Conservation (phyloP, 768 basidiomycete species). For the Phylloporus sp. region DNA sequence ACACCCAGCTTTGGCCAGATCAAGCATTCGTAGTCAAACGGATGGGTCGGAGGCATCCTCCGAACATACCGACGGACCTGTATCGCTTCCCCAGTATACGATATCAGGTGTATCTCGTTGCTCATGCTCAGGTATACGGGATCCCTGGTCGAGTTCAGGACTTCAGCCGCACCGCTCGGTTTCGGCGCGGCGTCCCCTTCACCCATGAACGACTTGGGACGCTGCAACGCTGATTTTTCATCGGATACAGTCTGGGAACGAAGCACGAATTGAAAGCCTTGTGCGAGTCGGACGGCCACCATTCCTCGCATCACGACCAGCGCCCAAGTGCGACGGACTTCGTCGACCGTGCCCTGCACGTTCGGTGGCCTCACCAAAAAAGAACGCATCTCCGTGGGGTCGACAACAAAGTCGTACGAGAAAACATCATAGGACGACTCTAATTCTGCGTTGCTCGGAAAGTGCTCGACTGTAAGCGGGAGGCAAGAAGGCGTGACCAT, state of each 20-base stretch:
- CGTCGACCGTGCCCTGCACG: slow-evolving; percentile 46
- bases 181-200: slow-evolving; percentile 53
- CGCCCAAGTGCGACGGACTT: slow-evolving; percentile 67
- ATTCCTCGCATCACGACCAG: slow-evolving; percentile 86
- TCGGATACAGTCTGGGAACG: slow-evolving; percentile 36
- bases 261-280: slow-evolving; percentile 93
- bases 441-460: slow-evolving; percentile 73
- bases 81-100: slow-evolving; percentile 87
- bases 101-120: slow-evolving; percentile 91
- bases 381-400: slow-evolving; percentile 79
- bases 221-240: slow-evolving; percentile 37
- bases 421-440: slow-evolving; percentile 76
- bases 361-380: slow-evolving; percentile 75
- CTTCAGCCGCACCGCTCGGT: slow-evolving; percentile 62
- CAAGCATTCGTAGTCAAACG: slow-evolving; percentile 79
- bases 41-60: slow-evolving; percentile 57
- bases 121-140: slow-evolving; percentile 92
- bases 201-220: slow-evolving; percentile 54
- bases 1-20: slow-evolving; percentile 92
- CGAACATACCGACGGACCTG: slow-evolving; percentile 85
- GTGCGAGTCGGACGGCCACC: slow-evolving; percentile 86
- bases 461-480: slow-evolving; percentile 86
- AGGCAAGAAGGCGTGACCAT: slow-evolving; percentile 83
- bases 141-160: slow-evolving; percentile 54
- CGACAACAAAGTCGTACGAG: slow-evolving; percentile 85